Conservation (phyloP, 441 rosid genomes). For the Gossypium gossypioides region DNA sequence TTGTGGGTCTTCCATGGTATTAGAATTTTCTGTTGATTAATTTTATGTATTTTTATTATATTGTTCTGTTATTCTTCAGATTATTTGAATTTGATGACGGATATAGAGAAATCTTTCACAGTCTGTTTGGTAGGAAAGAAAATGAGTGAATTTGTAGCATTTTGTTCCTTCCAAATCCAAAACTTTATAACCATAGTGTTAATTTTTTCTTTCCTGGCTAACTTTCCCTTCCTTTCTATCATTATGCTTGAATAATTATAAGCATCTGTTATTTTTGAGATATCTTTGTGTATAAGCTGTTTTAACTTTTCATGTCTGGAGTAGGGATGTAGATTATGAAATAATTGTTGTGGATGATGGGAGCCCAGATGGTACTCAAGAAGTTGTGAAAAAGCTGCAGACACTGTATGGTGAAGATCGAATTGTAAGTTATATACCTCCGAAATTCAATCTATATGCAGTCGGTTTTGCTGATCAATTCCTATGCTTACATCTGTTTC, state of each 20-base stretch:
- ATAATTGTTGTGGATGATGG: conserved; percentile 91
- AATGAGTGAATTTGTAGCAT: neutral
- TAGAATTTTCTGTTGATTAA: neutral
- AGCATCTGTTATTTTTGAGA: neutral
- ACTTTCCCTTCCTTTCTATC: no score
- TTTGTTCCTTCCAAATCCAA: no score
- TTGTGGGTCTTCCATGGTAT: neutral
- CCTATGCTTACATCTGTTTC: neutral
- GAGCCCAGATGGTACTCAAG: conserved; percentile 97
- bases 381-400: conserved; percentile 71
- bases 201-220: no score
- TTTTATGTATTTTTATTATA: neutral
- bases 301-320: neutral
- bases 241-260: no score
- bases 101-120: neutral
- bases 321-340: conserved; percentile 77
- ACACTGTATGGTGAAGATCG: conserved; percentile 73
- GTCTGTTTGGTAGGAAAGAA: neutral
- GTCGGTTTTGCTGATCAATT: neutral
- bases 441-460: neutral
- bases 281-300: neutral
- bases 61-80: neutral
- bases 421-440: conserved; percentile 38
- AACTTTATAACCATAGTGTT: no score
- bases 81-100: neutral